Conservation (phyloP, 345 rosid species). For the Euphorbia lathyris region DNA sequence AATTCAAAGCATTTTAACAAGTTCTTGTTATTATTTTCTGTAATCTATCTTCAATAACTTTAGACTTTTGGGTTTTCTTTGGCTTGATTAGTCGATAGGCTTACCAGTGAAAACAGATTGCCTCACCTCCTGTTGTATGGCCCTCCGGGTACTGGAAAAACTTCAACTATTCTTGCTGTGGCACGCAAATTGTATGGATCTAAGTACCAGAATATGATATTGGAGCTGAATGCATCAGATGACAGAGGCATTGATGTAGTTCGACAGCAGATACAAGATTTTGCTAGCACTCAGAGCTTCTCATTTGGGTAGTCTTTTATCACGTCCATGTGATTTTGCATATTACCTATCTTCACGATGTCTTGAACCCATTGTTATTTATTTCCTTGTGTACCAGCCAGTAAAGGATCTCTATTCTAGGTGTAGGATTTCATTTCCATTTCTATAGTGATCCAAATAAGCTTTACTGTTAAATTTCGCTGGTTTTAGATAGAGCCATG, state of each 20-base stretch:
- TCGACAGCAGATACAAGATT: constrained; percentile 91
- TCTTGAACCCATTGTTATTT: neutral
- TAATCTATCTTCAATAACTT: neutral
- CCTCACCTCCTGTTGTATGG: constrained; percentile 93
- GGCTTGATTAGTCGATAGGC: constrained; percentile 67
- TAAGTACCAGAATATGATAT: constrained; percentile 84
- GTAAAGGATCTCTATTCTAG: neutral
- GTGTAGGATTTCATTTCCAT: neutral
- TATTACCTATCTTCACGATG: neutral
- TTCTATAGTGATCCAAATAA: neutral
- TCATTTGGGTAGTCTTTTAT: constrained; percentile 53
- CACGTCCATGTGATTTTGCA: neutral
- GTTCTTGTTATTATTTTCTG: neutral
- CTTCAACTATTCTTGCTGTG: constrained; percentile 97
- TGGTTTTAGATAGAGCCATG: neutral
- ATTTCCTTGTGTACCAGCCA: neutral
- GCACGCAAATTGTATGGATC: constrained; percentile 91
- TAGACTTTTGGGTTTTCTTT: constrained; percentile 1
- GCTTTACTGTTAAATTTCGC: neutral
- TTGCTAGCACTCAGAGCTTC: constrained; percentile 97
- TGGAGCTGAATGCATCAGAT: constrained; percentile 94
- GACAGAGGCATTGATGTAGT: constrained; percentile 97
- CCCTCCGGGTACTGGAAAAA: constrained; percentile 98
- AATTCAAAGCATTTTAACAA: neutral
- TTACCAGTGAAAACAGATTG: constrained; percentile 87